Evolutionary conservation across 2,329 filamentous ascomycete genomes (phyloP).

Genomic region (Claviceps africana): DNA sequence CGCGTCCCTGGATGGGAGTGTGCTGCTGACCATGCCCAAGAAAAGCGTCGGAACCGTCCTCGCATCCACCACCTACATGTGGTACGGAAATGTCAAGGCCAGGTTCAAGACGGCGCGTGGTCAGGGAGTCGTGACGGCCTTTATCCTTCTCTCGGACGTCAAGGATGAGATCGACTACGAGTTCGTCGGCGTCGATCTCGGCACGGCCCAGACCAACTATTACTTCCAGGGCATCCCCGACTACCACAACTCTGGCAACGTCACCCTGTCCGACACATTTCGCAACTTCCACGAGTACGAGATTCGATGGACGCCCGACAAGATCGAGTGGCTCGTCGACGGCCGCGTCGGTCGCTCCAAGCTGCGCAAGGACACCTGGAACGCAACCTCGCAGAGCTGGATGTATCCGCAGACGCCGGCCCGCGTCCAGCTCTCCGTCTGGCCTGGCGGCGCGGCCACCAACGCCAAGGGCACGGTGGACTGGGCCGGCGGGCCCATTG

Average conservation of each 20-base stretch:
- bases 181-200: constrained; percentile 70
- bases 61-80: constrained; percentile 74
- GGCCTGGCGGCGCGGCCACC: constrained; percentile 71
- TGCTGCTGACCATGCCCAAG: constrained; percentile 80
- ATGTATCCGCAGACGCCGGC: constrained; percentile 83
- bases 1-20: constrained; percentile 49
- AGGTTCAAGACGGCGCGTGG: constrained; percentile 74
- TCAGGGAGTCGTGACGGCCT: constrained; percentile 84
- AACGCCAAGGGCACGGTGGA: constrained; percentile 75
- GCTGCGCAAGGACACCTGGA: constrained; percentile 71
- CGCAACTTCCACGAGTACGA: constrained; percentile 77
- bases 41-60: constrained; percentile 78
- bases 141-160: constrained; percentile 87
- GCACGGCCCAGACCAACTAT: constrained; percentile 79
- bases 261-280: constrained; percentile 57
- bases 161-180: constrained; percentile 99
- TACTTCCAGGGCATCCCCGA: constrained; percentile 90
- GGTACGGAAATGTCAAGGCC: constrained; percentile 89
- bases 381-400: constrained; percentile 67
- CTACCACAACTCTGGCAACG: constrained; percentile 65
- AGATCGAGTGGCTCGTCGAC: constrained; percentile 77
- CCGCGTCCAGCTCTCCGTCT: constrained; percentile 85
- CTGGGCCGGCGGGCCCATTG: constrained; percentile 82
- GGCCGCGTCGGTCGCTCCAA: constrained; percentile 62
- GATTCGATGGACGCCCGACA: constrained; percentile 81